phyloP scores from a whole-genome alignment of 495 filamentous ascomycete genomes.

The Penicillium flavigenum region DNA sequence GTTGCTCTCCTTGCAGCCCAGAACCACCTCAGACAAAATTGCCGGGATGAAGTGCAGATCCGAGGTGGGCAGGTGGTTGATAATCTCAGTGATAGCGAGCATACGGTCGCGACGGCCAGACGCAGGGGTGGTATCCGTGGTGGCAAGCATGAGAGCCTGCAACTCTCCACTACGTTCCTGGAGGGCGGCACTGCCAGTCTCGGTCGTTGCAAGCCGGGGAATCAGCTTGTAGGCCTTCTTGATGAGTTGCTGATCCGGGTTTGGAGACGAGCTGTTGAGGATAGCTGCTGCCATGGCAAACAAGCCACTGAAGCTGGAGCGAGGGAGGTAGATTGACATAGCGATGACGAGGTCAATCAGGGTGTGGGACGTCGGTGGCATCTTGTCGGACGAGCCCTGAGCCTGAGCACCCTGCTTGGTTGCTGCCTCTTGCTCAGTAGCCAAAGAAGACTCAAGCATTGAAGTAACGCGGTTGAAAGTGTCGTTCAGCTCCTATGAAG shows the following conservation, averaged over 20 bases:
- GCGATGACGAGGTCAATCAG: slow-evolving; percentile 95
- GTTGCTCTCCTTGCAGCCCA: slow-evolving; percentile 94
- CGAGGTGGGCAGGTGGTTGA: slow-evolving; percentile 69
- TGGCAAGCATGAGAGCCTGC: slow-evolving; percentile 72
- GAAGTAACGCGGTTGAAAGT: slow-evolving; percentile 82
- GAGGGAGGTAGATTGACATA: slow-evolving; percentile 87
- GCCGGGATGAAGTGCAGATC: slow-evolving; percentile 90
- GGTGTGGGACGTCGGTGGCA: slow-evolving; percentile 93
- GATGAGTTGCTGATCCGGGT: slow-evolving; percentile 83
- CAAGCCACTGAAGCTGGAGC: slow-evolving; percentile 73
- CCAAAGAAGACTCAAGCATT: slow-evolving; percentile 75
- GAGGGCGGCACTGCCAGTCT: slow-evolving; percentile 69
- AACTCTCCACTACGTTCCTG: slow-evolving; percentile 69
- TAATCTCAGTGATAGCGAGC: slow-evolving; percentile 71
- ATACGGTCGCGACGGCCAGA: slow-evolving; percentile 84
- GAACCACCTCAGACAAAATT: slow-evolving; percentile 87
- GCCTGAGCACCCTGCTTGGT: slow-evolving; percentile 60
- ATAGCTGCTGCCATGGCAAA: slow-evolving; percentile 81
- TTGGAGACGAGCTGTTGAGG: slow-evolving; percentile 55
- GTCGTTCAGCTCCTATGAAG: slow-evolving; percentile 67
- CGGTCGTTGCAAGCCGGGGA: slow-evolving; percentile 78
- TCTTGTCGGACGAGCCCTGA: slow-evolving; percentile 60
- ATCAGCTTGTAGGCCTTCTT: slow-evolving; percentile 99
- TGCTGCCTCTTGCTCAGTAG: slow-evolving; percentile 52
- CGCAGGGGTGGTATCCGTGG: slow-evolving; percentile 75